Base-by-base conservation (phyloP, 805 yeast species). In the Yamadazyma akitaensis region DNA sequence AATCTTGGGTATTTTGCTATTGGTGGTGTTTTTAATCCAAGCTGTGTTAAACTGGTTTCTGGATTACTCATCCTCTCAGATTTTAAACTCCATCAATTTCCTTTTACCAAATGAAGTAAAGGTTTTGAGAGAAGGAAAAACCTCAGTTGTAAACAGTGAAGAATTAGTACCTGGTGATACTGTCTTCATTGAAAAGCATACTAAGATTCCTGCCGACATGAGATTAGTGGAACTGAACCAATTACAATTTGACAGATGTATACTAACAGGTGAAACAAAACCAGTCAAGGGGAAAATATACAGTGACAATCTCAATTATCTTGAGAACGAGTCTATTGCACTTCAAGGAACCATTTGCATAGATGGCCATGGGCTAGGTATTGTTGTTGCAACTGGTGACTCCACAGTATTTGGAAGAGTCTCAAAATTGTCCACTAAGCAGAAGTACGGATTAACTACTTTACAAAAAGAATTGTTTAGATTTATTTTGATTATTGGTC, bases 251-350 rank as follows among this genome's bases (percentile, higher is more conserved):
- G 81, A 76, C 53, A 63, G 76, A 48, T 64, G 79, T 13, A 64
- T 75, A 13, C 63, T 76, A 32, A 76, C 81, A 11, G 81, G 81
- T 53, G 80, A 75, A 53, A 72, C 80, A 2, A 65, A 66, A 43
- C 68, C 78, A 5, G 55, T 60, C 37, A 60, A 61, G 14, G 74
- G 70, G 6, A 51, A 64, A 5, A 43, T 55, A 2, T 38, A 61
- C 17, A 53, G 60, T 13, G 43, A 47, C 14, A 63, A 61, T 12
- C 57, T 70, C 5, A 74, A 73, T 53, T 75, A 69, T 51, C 56
- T 75, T 47, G 80, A 75, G 52, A 60, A 71, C 40, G 46, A 56
- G 11, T 64, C 72, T 53, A 70, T 75, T 48, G 79, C 76, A 1
- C 59, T 73, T 61, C 77, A 73, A 56, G 79, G 79, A 32, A 70